These are phyloP conservation scores for Neonectria magnoliae DNA, from an alignment of 2,329 filamentous ascomycete species.

Conservation along the genomic window DNA sequence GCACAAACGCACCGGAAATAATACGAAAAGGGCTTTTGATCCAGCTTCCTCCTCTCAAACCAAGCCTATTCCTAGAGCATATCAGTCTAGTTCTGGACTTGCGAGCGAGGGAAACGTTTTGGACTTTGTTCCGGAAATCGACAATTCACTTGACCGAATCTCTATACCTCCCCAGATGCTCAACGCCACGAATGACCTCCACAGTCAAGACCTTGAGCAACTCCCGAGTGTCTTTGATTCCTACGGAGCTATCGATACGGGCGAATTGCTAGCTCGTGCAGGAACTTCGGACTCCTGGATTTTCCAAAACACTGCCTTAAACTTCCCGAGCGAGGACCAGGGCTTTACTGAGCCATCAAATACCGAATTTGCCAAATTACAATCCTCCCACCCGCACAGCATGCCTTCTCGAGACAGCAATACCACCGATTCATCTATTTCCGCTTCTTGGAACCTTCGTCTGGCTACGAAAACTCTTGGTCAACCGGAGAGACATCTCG, in stretches of 20 bases:
- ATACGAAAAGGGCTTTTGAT: background rate
- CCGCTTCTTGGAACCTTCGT: background rate
- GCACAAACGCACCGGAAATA: background rate
- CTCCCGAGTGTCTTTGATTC: background rate
- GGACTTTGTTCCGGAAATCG: background rate
- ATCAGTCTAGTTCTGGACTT: background rate
- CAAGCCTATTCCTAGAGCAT: background rate
- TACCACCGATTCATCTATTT: background rate
- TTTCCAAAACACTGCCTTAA: background rate
- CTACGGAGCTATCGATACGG: background rate
- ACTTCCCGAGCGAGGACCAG: background rate
- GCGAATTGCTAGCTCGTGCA: background rate
- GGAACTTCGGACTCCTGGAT: background rate
- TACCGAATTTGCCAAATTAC: background rate
- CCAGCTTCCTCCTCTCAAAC: background rate
- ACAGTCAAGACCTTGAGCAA: background rate
- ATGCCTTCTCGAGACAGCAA: background rate
- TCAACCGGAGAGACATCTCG: background rate
- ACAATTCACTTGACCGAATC: no score
- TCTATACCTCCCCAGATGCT: background rate
- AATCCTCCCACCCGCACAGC: background rate
- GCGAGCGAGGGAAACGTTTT: background rate
- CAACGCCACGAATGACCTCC: background rate
- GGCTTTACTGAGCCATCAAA: background rate
- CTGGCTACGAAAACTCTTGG: background rate